A percentile compares a stretch with the other conserved stretches of the same genome.
phyloP scores from a whole-genome alignment of 73 alveolate genomes.

The Tetrahymena thermophila region DNA sequence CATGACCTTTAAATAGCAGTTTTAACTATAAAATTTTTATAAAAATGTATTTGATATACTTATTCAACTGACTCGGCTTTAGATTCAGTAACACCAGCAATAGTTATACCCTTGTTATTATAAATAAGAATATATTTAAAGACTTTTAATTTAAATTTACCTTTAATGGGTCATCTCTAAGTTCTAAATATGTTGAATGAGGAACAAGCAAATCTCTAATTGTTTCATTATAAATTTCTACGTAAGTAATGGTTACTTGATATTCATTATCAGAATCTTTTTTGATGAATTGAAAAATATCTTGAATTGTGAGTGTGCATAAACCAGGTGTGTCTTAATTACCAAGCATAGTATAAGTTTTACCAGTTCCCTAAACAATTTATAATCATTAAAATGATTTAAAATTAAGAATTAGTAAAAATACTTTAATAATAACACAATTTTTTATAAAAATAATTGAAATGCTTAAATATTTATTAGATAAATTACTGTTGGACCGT shows the following conservation, averaged over 20 bases:
- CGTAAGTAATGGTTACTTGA: conserved; percentile 25
- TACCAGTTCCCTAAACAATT: conserved; percentile 76
- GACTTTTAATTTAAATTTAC: background rate
- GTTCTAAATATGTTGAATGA: conserved; percentile 70
- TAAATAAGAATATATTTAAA: background rate
- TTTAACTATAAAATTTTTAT: background rate
- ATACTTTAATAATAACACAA: background rate
- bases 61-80: conserved; percentile 68
- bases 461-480: background rate
- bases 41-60: conserved; percentile 12
- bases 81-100: conserved; percentile 85
- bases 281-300: conserved; percentile 65
- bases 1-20: background rate
- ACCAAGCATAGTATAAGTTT: conserved; percentile 95
- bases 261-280: conserved; percentile 42
- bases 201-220: conserved; percentile 81
- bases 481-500: conserved; percentile 75
- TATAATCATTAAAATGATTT: background rate
- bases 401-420: background rate
- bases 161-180: conserved; percentile 84
- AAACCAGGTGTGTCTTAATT: conserved; percentile 84
- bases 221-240: conserved; percentile 84
- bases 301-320: conserved; percentile 73
- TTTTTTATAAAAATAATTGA: background rate
- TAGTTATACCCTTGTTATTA: conserved; percentile 61